Evolutionary conservation across 495 filamentous ascomycete genomes (phyloP).

Genomic region (Daldinia bambusicola): DNA sequence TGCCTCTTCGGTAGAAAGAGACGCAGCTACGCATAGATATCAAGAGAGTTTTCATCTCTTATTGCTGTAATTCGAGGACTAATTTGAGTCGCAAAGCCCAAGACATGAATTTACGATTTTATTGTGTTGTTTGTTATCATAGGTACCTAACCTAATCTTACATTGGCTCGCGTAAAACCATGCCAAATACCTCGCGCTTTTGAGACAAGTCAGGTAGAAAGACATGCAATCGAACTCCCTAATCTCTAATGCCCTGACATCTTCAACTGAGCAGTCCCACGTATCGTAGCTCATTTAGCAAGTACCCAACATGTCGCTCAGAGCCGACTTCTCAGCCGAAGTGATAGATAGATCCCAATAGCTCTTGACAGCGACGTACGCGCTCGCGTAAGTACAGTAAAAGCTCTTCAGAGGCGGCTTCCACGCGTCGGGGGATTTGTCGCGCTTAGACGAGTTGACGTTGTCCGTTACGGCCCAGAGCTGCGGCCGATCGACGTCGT

Average conservation of each 20-base stretch:
- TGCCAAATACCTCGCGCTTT: neutral
- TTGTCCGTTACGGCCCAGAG: constrained; percentile 78
- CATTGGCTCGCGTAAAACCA: neutral
- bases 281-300: constrained; percentile 56
- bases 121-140: neutral
- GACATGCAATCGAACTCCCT: no score
- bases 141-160: no score
- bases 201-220: neutral
- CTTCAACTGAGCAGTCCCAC: neutral
- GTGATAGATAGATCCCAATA: constrained; percentile 69
- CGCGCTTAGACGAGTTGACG: constrained; percentile 76
- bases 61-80: constrained; percentile 20
- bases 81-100: neutral
- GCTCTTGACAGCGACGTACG: constrained; percentile 77
- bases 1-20: neutral
- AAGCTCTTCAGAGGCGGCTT: constrained; percentile 74
- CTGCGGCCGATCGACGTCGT: constrained; percentile 76
- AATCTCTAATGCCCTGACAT: no score
- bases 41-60: constrained; percentile 12
- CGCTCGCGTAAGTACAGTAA: constrained; percentile 77
- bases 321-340: constrained; percentile 68
- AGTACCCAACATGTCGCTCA: constrained; percentile 70
- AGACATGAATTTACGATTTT: neutral
- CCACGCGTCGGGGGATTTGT: constrained; percentile 75
- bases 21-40: constrained; percentile 23